These are phyloP conservation scores for Fusarium torreyae DNA, from an alignment of 2,329 filamentous ascomycete genomes.

Conservation along the genomic window DNA sequence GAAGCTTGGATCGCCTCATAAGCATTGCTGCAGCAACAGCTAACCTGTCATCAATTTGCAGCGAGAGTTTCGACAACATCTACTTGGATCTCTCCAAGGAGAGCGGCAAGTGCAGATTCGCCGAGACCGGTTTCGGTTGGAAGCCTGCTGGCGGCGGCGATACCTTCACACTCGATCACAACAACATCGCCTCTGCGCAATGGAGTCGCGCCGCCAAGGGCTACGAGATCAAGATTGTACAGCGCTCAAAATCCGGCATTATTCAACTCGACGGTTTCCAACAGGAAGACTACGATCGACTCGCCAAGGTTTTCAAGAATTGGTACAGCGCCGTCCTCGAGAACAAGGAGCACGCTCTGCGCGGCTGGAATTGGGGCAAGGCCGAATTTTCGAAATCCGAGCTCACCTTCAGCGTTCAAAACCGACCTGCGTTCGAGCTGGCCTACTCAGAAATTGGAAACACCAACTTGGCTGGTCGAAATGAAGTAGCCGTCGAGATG, in stretches of 20 bases:
- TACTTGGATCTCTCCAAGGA: slow-evolving; percentile 96
- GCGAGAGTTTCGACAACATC: slow-evolving; percentile 97
- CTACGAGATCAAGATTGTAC: slow-evolving; percentile 92
- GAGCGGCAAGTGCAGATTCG: slow-evolving; percentile 92
- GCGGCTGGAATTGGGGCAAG: slow-evolving; percentile 99
- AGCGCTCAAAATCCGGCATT: slow-evolving; percentile 81
- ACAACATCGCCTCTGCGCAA: slow-evolving; percentile 87
- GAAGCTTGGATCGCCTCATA: slow-evolving; percentile 7
- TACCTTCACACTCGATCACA: slow-evolving; percentile 92
- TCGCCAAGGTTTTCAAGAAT: slow-evolving; percentile 94
- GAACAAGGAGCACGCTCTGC: slow-evolving; percentile 91
- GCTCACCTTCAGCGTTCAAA: slow-evolving; percentile 96
- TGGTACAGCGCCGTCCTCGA: slow-evolving; percentile 97
- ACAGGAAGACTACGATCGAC: slow-evolving; percentile 92
- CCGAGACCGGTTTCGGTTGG: slow-evolving; percentile 95
- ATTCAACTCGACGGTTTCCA: slow-evolving; percentile 96
- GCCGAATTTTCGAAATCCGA: slow-evolving; percentile 96
- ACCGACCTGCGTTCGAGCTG: slow-evolving; percentile 95
- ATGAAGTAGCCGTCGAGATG: slow-evolving; percentile 97
- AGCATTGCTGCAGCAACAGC: slow-evolving; percentile 32
- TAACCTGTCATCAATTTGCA: slow-evolving; percentile 50
- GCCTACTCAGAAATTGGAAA: slow-evolving; percentile 98
- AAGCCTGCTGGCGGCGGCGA: slow-evolving; percentile 90
- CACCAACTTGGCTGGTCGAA: slow-evolving; percentile 96
- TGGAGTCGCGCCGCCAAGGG: slow-evolving; percentile 96